A percentile compares a stretch with the other conserved stretches of the same genome.
Evolutionary conservation across 176 grass and related monocot genomes (phyloP).

Genomic region (Microstegium vimineum): DNA sequence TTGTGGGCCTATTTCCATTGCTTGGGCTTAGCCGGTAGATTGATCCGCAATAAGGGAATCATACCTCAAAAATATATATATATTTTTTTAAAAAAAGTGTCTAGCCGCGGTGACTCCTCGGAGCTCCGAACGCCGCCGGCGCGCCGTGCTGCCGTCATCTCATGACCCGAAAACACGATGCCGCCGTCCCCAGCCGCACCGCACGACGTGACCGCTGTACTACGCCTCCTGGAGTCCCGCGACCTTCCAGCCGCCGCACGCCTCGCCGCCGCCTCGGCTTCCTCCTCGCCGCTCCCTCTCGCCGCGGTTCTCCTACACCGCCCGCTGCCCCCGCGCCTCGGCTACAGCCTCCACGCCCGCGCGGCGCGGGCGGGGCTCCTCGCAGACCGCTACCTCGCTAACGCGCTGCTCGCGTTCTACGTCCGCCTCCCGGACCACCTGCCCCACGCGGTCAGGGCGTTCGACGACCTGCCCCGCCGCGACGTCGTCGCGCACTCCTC

Average conservation of each 20-base stretch:
- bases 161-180: conserved; percentile 12
- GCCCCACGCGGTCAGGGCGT: conserved; percentile 46
- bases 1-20: not conserved
- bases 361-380: conserved; percentile 34
- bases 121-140: not conserved
- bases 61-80: too few relatives aligned
- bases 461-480: conserved; percentile 62
- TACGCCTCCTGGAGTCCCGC: conserved; percentile 31
- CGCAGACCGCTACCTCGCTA: conserved; percentile 39
- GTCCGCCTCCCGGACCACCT: conserved; percentile 55
- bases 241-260: conserved; percentile 33
- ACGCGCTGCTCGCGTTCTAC: conserved; percentile 66
- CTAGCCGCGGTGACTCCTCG: not conserved
- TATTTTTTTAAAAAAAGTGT: not conserved
- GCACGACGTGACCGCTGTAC: conserved; percentile 2
- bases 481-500: conserved; percentile 86
- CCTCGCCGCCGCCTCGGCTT: conserved; percentile 30
- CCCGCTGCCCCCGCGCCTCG: conserved; percentile 23
- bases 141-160: not conserved
- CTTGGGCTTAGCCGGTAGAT: not conserved
- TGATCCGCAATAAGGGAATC: too few relatives aligned
- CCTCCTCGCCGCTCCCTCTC: conserved; percentile 34
- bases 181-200: not conserved
- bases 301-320: conserved; percentile 35
- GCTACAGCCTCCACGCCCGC: conserved; percentile 28